Evolutionary conservation across 257 asterid genomes (phyloP).

Genomic region (Buddleja alternifolia): DNA sequence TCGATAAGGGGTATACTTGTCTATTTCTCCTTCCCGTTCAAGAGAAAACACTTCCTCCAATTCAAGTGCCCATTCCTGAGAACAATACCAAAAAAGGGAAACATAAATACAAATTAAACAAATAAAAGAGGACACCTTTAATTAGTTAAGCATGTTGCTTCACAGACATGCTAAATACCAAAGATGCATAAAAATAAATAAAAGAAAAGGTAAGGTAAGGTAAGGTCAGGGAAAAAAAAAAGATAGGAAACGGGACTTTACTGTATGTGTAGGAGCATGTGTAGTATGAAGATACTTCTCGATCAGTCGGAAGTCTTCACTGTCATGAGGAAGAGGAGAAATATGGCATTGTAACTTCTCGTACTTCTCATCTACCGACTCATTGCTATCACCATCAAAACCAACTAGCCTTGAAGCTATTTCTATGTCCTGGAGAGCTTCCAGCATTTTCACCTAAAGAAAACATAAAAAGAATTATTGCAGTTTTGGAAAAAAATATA

Average conservation of each 20-base stretch:
- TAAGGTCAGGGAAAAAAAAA: neutral
- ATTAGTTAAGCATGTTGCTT: neutral
- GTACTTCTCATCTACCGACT: conserved; percentile 82
- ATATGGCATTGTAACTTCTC: conserved; percentile 70
- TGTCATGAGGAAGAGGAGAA: conserved; percentile 76
- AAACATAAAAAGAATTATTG: conserved; percentile 19
- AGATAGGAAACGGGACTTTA: conserved; percentile 37
- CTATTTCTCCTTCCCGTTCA: conserved; percentile 84
- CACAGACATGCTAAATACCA: neutral
- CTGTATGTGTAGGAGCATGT: conserved; percentile 98
- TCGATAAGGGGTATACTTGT: conserved; percentile 73
- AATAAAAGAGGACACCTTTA: neutral
- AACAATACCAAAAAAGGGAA: conserved; percentile 6
- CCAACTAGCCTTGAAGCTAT: conserved; percentile 94
- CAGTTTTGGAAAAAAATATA: neutral
- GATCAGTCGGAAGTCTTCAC: conserved; percentile 79
- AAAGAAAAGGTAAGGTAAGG: too few relatives aligned
- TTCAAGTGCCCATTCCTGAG: conserved; percentile 92
- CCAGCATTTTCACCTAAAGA: conserved; percentile 91
- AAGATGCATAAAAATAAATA: conserved; percentile 1
- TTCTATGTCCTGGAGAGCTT: conserved; percentile 99
- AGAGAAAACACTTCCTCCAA: conserved; percentile 92
- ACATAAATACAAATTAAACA: neutral
- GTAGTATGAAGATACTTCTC: conserved; percentile 85
- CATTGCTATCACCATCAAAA: conserved; percentile 66